phyloP scores from a whole-genome alignment of 306 rosid species.

The Vicia villosa region DNA sequence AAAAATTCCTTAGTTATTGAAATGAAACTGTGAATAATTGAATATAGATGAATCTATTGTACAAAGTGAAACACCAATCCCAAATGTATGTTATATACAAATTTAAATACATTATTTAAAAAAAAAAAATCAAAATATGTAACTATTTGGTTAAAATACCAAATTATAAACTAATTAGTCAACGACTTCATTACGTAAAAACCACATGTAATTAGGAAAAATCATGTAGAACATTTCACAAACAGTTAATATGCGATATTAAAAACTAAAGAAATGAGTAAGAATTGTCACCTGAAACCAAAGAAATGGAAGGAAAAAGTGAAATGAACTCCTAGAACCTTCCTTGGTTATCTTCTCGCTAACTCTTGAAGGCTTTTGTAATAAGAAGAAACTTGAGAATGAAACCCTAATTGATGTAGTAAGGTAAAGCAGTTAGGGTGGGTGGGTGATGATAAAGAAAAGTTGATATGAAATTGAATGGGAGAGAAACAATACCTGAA shows the following conservation, averaged over 20 bases:
- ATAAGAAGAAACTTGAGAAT: too few species aligned
- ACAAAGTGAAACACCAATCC: neutral
- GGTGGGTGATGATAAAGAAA: too few species aligned
- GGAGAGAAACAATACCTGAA: too few species aligned
- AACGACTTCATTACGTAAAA: neutral
- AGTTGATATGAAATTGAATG: too few species aligned
- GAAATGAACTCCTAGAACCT: neutral
- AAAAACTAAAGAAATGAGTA: too few species aligned
- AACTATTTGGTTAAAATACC: neutral
- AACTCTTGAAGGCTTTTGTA: too few species aligned
- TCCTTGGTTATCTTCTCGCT: too few species aligned
- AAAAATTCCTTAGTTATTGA: conserved; percentile 9
- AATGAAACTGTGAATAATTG: neutral
- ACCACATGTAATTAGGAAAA: too few species aligned
- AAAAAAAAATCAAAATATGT: neutral
- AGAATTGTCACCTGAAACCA: neutral
- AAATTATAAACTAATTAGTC: neutral
- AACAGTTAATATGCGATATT: neutral
- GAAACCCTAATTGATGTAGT: too few species aligned
- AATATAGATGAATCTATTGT: conserved; percentile 14
- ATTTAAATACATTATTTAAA: neutral
- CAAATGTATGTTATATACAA: neutral
- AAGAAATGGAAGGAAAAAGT: neutral
- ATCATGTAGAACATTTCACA: neutral
- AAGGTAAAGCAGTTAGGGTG: too few species aligned